Percentiles rank a stretch among this genome's conserved stretches.
phyloP scores from a whole-genome alignment of 2,329 filamentous ascomycete genomes.

The Hymenoscyphus albidus region DNA sequence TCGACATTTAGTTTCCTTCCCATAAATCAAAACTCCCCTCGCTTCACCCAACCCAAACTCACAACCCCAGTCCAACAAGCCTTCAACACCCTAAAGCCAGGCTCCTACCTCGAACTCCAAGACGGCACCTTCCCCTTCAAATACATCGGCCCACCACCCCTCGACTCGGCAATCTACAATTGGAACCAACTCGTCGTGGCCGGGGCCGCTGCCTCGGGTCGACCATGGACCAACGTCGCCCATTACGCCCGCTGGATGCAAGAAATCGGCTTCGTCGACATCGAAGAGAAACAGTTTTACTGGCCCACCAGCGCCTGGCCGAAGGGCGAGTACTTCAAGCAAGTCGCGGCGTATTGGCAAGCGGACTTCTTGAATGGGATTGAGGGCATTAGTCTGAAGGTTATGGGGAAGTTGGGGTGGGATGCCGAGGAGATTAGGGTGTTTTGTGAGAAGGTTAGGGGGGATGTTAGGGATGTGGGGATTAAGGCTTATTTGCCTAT shows the following conservation, averaged over 20 bases:
- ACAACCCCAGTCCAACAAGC: constrained; percentile 1
- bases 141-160: not conserved
- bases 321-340: constrained; percentile 33
- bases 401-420: constrained; percentile 29
- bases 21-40: not conserved
- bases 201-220: not conserved
- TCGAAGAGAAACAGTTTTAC: constrained; percentile 49
- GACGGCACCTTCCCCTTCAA: constrained; percentile 17
- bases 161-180: not conserved
- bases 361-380: constrained; percentile 20
- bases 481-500: constrained; percentile 31
- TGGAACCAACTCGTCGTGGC: constrained; percentile 2
- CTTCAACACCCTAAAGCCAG: constrained; percentile 32
- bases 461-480: constrained; percentile 33
- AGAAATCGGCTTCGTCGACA: constrained; percentile 51
- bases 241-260: constrained; percentile 21
- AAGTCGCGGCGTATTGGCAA: constrained; percentile 27
- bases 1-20: not conserved
- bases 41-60: not conserved
- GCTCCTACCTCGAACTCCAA: constrained; percentile 35
- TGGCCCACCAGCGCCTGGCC: constrained; percentile 53
- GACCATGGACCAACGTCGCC: not conserved
- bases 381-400: constrained; percentile 26
- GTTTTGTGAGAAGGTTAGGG: constrained; percentile 33
- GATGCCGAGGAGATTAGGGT: constrained; percentile 33